Evolutionary conservation across 306 rosid species (phyloP).

Genomic region (Malus fusca): DNA sequence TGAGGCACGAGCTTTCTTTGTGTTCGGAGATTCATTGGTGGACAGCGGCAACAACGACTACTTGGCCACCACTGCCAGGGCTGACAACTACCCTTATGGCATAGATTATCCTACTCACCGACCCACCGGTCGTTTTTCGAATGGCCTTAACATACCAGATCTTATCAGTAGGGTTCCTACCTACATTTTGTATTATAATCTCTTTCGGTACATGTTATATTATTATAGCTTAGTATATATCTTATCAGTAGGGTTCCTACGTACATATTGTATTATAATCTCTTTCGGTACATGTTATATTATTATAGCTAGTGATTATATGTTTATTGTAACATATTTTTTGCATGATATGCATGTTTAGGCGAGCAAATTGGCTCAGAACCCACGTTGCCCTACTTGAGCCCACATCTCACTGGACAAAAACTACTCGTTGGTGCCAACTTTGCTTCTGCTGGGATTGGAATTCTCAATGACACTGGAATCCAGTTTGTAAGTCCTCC

Average conservation of each 20-base stretch:
- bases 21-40: conserved; percentile 76
- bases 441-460: conserved; percentile 91
- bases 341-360: conserved; percentile 2
- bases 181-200: neutral
- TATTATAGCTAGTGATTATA: neutral
- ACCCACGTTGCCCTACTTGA: conserved; percentile 73
- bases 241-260: no score
- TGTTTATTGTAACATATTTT: neutral
- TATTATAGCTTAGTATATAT: no score
- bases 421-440: conserved; percentile 72
- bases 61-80: conserved; percentile 67
- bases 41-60: conserved; percentile 74
- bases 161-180: conserved; percentile 42
- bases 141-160: conserved; percentile 76
- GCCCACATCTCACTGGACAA: conserved; percentile 51
- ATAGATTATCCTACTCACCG: conserved; percentile 55
- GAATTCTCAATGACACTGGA: conserved; percentile 85
- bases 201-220: neutral
- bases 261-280: no score
- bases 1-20: conserved; percentile 69
- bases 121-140: conserved; percentile 84
- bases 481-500: conserved; percentile 62
- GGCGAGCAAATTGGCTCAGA: conserved; percentile 71
- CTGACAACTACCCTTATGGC: conserved; percentile 67
- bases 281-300: neutral